Percentiles rank a stretch among this genome's conserved stretches.
Conservation (phyloP, 106 monocot genomes). For the Platanthera guangdongensis region DNA sequence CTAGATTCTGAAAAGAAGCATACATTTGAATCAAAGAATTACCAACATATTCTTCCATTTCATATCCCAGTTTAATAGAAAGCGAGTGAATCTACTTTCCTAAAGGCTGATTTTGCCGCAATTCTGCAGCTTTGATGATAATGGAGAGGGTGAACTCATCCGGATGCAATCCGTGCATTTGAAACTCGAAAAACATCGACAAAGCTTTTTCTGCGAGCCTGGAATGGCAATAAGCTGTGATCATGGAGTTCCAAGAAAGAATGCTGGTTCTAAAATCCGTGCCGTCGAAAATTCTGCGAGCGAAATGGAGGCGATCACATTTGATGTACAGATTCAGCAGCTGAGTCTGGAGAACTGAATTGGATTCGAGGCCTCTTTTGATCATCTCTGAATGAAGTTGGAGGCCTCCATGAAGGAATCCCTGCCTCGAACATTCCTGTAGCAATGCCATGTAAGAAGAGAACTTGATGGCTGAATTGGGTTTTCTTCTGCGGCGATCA, state of each 20-base stretch:
- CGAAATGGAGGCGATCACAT: constrained; percentile 12
- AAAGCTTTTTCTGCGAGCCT: constrained; percentile 15
- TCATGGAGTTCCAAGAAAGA: constrained; percentile 22
- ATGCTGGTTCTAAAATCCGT: constrained; percentile 9
- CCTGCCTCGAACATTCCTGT: constrained; percentile 9
- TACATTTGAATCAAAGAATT: constrained; percentile 32
- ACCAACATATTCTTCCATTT: constrained; percentile 23
- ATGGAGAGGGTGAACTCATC: constrained; percentile 21
- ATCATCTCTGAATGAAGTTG: constrained; percentile 20
- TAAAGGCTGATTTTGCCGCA: constrained; percentile 3
- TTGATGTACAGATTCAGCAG: constrained; percentile 19
- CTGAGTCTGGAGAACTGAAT: neutral
- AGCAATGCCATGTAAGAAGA: constrained; percentile 12
- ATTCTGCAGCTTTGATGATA: neutral
- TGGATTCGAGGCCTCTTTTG: constrained; percentile 16
- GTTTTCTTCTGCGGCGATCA: neutral
- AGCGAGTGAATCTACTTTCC: constrained; percentile 21
- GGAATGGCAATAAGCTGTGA: constrained; percentile 4
- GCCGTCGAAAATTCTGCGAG: constrained; percentile 13
- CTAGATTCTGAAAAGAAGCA: constrained; percentile 13
- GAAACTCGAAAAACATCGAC: constrained; percentile 16
- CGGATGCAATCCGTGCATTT: constrained; percentile 8
- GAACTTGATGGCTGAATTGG: neutral
- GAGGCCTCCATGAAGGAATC: constrained; percentile 7
- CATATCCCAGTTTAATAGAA: constrained; percentile 16